phyloP scores from a whole-genome alignment of 805 yeast genomes.

The Yarrowia yakushimensis region DNA sequence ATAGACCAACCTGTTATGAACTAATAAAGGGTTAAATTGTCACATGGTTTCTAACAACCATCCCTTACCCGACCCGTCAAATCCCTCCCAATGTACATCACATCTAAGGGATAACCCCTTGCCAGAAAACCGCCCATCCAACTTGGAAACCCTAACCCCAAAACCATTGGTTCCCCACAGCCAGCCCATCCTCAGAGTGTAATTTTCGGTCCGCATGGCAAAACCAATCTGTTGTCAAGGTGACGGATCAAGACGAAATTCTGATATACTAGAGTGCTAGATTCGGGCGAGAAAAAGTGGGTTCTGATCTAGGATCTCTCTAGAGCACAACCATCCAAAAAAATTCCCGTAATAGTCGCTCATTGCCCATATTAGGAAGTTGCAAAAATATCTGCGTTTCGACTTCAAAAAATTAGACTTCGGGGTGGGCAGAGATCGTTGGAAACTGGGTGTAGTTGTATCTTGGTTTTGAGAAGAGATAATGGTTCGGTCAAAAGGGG shows the following conservation, averaged over 20 bases:
- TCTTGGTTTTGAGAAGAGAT: not conserved
- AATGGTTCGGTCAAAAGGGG: not conserved
- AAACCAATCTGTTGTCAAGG: constrained; percentile 24
- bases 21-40: not conserved
- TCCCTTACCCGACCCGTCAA: constrained; percentile 11
- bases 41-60: not conserved
- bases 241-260: not conserved
- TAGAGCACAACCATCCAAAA: not conserved
- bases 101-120: constrained; percentile 20
- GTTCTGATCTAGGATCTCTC: not conserved
- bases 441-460: not conserved
- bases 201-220: constrained; percentile 19
- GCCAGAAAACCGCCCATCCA: constrained; percentile 6
- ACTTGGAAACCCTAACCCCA: constrained; percentile 19
- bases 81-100: constrained; percentile 20
- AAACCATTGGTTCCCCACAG: constrained; percentile 23
- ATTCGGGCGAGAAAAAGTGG: not conserved
- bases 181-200: constrained; percentile 23
- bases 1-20: not conserved
- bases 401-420: not conserved
- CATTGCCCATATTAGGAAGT: not conserved
- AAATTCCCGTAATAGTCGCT: not conserved
- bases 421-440: constrained; percentile 17
- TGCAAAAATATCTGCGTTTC: not conserved
- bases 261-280: not conserved